A percentile compares a stretch with the other conserved stretches of the same genome.
phyloP scores from a whole-genome alignment of 495 filamentous ascomycete species.

The Haplographium delicatum region DNA sequence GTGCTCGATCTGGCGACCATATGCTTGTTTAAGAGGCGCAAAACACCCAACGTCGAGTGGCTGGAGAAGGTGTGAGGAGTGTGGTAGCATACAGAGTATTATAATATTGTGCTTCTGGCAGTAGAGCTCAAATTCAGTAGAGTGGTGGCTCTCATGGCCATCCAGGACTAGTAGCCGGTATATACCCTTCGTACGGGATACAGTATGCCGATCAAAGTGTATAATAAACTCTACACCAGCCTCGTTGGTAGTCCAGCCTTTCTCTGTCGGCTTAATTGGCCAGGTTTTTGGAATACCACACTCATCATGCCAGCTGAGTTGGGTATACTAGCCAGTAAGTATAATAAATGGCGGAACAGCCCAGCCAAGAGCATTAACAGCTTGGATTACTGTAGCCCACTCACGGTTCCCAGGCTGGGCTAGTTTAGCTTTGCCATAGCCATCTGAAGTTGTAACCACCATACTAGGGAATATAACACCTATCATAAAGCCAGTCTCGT shows the following conservation, averaged over 20 bases:
- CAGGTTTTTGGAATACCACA: constrained; percentile 8
- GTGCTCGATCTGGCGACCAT: too few relatives aligned
- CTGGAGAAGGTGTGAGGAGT: constrained; percentile 28
- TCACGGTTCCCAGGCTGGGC: constrained; percentile 9
- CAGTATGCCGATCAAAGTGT: constrained; percentile 25
- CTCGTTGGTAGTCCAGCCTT: constrained; percentile 28
- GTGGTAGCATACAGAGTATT: constrained; percentile 26
- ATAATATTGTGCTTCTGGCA: constrained; percentile 27
- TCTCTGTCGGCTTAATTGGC: constrained; percentile 16
- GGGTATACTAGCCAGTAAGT: constrained; percentile 13
- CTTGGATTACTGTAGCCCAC: constrained; percentile 23
- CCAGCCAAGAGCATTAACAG: constrained; percentile 20
- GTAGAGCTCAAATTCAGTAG: constrained; percentile 25
- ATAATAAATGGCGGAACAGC: constrained; percentile 27
- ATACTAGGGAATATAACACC: constrained; percentile 20
- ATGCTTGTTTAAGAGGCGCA: constrained; percentile 18
- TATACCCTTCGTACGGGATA: constrained; percentile 6
- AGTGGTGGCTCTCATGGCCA: constrained; percentile 22
- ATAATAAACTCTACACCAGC: constrained; percentile 19
- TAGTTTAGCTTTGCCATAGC: constrained; percentile 7
- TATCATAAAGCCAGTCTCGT: constrained; percentile 19
- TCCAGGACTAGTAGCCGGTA: constrained; percentile 29
- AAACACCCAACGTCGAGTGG: constrained; percentile 29
- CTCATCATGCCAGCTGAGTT: constrained; percentile 20
- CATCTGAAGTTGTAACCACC: constrained; percentile 23